phyloP scores from a whole-genome alignment of 371 early-diverging fungal genomes.

The Funneliformis caledonium region DNA sequence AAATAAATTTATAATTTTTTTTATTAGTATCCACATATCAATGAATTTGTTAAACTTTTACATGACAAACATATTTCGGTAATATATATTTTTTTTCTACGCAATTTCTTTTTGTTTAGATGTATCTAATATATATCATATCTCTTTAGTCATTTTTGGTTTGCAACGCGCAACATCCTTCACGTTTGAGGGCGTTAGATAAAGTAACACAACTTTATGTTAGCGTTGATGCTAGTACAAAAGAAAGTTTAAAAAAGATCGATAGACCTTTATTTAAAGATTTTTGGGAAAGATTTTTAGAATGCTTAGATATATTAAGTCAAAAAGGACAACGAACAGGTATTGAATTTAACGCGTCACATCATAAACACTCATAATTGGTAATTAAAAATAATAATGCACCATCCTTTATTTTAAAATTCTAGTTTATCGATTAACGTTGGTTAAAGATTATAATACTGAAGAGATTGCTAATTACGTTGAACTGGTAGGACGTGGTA shows the following conservation, averaged over 20 bases:
- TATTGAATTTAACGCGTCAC: neutral
- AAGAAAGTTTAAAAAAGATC: constrained; percentile 77
- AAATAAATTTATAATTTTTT: no score
- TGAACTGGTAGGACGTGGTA: constrained; percentile 71
- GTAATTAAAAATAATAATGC: neutral
- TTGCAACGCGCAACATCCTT: constrained; percentile 85
- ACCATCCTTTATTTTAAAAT: neutral
- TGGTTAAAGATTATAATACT: constrained; percentile 81
- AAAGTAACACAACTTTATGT: constrained; percentile 85
- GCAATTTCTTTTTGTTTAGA: neutral
- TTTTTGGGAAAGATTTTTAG: constrained; percentile 83
- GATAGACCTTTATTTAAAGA: constrained; percentile 83
- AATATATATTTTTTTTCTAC: neutral
- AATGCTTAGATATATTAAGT: constrained; percentile 67
- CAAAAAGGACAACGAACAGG: constrained; percentile 70
- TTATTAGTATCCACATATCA: constrained; percentile 77
- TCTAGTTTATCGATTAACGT: constrained; percentile 74
- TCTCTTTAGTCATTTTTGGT: constrained; percentile 61
- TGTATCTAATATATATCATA: neutral
- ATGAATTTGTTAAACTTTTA: constrained; percentile 73
- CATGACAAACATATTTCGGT: constrained; percentile 75
- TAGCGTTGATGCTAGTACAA: constrained; percentile 79
- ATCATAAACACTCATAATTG: neutral
- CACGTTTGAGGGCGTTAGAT: constrained; percentile 65
- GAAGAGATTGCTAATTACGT: constrained; percentile 75